Percentiles rank a stretch among this genome's conserved stretches.
phyloP scores from a whole-genome alignment of 441 rosid species.

The Raphanus hybrid region DNA sequence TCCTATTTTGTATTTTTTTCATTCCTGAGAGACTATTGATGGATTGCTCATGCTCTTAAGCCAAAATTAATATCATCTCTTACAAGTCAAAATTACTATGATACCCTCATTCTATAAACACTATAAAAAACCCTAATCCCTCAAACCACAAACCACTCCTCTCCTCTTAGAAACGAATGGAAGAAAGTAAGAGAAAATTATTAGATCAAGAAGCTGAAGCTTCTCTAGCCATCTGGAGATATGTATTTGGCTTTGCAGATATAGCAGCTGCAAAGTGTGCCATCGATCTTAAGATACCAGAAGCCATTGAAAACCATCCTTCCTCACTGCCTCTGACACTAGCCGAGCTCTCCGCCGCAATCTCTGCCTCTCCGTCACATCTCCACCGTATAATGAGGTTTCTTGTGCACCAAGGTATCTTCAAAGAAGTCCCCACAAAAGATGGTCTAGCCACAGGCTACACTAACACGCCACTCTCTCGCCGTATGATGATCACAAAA shows the following conservation, averaged over 20 bases:
- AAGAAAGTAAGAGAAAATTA: slow-evolving; percentile 9
- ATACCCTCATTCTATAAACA: not conserved
- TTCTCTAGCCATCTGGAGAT: slow-evolving; percentile 59
- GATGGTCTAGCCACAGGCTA: slow-evolving; percentile 10
- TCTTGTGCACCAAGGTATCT: slow-evolving; percentile 31
- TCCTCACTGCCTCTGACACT: slow-evolving; percentile 51
- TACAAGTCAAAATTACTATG: not conserved
- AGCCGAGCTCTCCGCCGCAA: slow-evolving; percentile 53
- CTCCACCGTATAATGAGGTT: slow-evolving; percentile 73
- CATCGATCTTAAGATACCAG: slow-evolving; percentile 70
- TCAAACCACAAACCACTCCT: not conserved
- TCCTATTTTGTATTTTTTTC: too few species aligned
- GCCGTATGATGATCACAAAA: not conserved
- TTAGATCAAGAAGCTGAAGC: slow-evolving; percentile 53
- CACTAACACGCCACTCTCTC: slow-evolving; percentile 7
- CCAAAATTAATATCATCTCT: not conserved
- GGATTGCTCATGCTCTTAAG: too few species aligned
- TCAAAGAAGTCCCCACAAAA: not conserved
- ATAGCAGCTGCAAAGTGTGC: slow-evolving; percentile 77
- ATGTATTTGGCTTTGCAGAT: slow-evolving; percentile 53
- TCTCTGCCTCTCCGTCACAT: slow-evolving; percentile 51
- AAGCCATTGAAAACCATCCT: slow-evolving; percentile 56
- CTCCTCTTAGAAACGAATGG: slow-evolving; percentile 2
- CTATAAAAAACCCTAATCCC: not conserved
- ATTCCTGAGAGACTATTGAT: too few species aligned